Base-by-base conservation (phyloP, 371 early-diverging fungal species). In the Mortierella sp. region DNA sequence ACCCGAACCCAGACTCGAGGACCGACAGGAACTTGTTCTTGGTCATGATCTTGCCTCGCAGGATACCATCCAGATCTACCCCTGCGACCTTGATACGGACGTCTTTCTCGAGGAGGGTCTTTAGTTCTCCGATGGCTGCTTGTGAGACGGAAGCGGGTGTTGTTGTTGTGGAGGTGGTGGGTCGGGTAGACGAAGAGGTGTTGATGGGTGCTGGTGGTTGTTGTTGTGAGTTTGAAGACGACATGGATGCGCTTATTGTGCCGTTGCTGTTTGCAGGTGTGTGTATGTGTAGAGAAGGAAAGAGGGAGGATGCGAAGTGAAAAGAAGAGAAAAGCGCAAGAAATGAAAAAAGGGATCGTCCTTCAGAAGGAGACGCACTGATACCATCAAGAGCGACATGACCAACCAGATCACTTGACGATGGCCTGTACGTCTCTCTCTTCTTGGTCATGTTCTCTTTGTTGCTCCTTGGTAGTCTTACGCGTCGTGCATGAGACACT, bases 21-120 rank as follows among this genome's bases (percentile, higher is more conserved):
- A 90, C 74, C 54, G 92, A 91, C 43, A 93, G 79, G 69, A 96
- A 94, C 88, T 96, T 96, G 28, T 82, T 83, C 77, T 93, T 93
- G 48, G 89, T 86, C 79, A 96, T 91, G 55, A 95, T 79, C 80
- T 96, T 96, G 46, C 96, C 96, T 37, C 95, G 90, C 37, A 95
- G 86, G 34, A 95, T 89, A 53, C 96, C 95, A 79, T 96, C 96
- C 75, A 96, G 92, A 81, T 96, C 96, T 2, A 93, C 90, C n/a
- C 93, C 94, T 16, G 93, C 92, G 14, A 94, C 89, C 69, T 92
- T 92, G 71, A 90, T 78, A 14, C 88, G 87, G 50, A 44, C 50
- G 79, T 94, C 94, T 21, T 89, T 82, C 44, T 75, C 76, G 1
- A 94, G 88, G 14, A 82, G 26, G 10, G 28, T 4, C 5, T 74